These are phyloP conservation scores for Cladosporium oxysporum DNA, from an alignment of 2,329 filamentous ascomycete genomes.

Conservation along the genomic window DNA sequence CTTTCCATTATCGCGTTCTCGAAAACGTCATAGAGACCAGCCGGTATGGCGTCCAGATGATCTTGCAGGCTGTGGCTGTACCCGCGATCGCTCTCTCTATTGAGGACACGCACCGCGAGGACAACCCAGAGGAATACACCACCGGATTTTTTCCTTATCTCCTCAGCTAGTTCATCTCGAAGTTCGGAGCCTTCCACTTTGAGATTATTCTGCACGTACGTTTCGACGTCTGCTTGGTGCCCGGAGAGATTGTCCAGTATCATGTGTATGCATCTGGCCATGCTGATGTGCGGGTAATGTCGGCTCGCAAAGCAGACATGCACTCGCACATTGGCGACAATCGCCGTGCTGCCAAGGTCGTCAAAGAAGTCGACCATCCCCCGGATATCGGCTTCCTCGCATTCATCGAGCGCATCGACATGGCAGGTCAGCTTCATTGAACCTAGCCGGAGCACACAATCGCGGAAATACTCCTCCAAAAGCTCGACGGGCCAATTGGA, in stretches of 20 bases:
- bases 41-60: too few relatives aligned
- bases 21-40: too few relatives aligned
- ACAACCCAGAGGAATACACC: too few relatives aligned
- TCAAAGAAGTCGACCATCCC: background rate
- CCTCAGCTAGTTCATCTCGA: too few relatives aligned
- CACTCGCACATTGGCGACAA: background rate
- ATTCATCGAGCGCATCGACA: background rate
- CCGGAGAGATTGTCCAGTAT: background rate
- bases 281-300: background rate
- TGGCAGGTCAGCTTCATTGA: background rate
- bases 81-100: too few relatives aligned
- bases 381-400: background rate
- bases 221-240: background rate
- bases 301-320: background rate
- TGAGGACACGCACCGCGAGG: too few relatives aligned
- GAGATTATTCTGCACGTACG: background rate
- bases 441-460: background rate
- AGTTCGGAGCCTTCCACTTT: background rate
- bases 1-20: too few relatives aligned
- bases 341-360: background rate
- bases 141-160: too few relatives aligned
- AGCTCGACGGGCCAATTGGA: background rate
- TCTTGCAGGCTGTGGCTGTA: too few relatives aligned
- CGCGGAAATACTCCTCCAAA: background rate
- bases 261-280: background rate